A percentile compares a stretch with the other conserved stretches of the same genome.
Conservation (phyloP, 768 basidiomycete genomes). For the Obba rivulosa region DNA sequence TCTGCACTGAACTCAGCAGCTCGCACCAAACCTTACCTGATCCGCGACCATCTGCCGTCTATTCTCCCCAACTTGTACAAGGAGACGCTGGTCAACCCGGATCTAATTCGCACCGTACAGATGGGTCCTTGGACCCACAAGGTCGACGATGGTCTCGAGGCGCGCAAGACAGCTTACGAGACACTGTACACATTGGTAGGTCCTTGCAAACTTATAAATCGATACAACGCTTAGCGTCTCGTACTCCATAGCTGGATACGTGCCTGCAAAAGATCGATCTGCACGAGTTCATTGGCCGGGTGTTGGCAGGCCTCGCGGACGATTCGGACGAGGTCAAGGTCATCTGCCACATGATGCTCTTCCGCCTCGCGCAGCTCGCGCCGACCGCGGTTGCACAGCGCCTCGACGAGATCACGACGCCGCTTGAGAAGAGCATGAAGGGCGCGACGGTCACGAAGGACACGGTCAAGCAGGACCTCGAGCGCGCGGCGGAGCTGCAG, state of each 20-base stretch:
- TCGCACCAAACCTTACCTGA: constrained; percentile 88
- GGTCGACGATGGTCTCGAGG: constrained; percentile 94
- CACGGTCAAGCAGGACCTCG: constrained; percentile 90
- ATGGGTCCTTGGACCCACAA: constrained; percentile 98
- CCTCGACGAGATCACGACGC: constrained; percentile 79
- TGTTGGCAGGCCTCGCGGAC: constrained; percentile 80
- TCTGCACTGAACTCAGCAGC: constrained; percentile 93
- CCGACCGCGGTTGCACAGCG: constrained; percentile 79
- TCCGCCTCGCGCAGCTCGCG: constrained; percentile 82
- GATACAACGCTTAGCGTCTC: no score
- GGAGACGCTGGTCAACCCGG: constrained; percentile 75
- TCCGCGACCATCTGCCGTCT: constrained; percentile 73
- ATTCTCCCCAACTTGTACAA: constrained; percentile 82
- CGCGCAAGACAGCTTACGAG: constrained; percentile 96
- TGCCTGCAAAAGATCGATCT: constrained; percentile 86
- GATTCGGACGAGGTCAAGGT: constrained; percentile 97
- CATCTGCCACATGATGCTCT: constrained; percentile 91
- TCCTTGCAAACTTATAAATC: constrained; percentile 1
- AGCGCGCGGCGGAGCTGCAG: constrained; percentile 86
- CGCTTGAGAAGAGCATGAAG: constrained; percentile 85
- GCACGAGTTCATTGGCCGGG: constrained; percentile 74
- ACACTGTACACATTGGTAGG: constrained; percentile 91
- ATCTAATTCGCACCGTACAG: constrained; percentile 84
- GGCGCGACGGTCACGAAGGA: constrained; percentile 88
- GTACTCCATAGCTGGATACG: constrained; percentile 66